Evolutionary conservation across 2,329 filamentous ascomycete genomes (phyloP).

Genomic region (Calonectria hongkongensis): DNA sequence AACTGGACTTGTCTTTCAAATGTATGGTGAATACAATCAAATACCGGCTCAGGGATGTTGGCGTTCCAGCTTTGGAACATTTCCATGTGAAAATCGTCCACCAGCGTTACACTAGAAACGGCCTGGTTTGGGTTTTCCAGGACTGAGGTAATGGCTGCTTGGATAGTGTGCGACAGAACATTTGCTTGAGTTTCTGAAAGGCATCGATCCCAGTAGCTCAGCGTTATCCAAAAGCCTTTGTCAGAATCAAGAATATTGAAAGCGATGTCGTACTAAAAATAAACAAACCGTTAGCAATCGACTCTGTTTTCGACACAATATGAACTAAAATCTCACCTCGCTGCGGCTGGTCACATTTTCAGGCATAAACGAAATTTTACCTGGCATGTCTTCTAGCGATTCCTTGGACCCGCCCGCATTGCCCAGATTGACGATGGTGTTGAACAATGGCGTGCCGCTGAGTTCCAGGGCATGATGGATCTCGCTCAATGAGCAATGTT

Average conservation of each 20-base stretch:
- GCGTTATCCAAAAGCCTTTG: not conserved
- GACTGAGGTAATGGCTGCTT: constrained; percentile 1
- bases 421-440: constrained; percentile 2
- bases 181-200: not conserved
- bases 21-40: not conserved
- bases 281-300: not conserved
- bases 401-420: not conserved
- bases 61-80: not conserved
- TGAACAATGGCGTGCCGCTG: constrained; percentile 9
- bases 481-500: not conserved
- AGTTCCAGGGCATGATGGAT: constrained; percentile 12
- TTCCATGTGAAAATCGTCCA: not conserved
- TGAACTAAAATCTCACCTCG: not conserved
- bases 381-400: not conserved
- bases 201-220: constrained; percentile 8
- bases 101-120: constrained; percentile 4
- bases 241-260: constrained; percentile 15
- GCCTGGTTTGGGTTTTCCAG: not conserved
- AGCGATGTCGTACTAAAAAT: not conserved
- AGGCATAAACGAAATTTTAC: not conserved
- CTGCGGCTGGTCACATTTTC: not conserved
- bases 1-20: constrained; percentile 1
- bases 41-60: not conserved
- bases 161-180: not conserved
- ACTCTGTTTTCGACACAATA: not conserved